Percentiles rank a stretch among this genome's conserved stretches.
phyloP scores from a whole-genome alignment of 2,329 filamentous ascomycete species.

The Apiospora malaysiana region DNA sequence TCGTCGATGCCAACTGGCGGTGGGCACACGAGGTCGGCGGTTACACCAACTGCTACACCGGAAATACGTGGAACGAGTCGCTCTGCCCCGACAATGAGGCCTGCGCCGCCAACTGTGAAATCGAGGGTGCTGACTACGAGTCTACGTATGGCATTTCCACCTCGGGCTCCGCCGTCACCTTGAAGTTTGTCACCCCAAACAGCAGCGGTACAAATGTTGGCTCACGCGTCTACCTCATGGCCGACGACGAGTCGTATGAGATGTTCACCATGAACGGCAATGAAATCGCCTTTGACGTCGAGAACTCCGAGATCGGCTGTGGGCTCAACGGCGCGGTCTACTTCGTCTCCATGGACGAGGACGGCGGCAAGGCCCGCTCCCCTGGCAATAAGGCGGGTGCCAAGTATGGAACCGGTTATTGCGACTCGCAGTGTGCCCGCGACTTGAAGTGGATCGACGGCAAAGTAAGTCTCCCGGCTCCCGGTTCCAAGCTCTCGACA shows the following conservation, averaged over 20 bases:
- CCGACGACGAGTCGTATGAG: slow-evolving; percentile 57
- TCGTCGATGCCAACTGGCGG: slow-evolving; percentile 57
- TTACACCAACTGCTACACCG: slow-evolving; percentile 51
- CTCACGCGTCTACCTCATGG: slow-evolving; percentile 60
- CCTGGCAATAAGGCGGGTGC: slow-evolving; percentile 52
- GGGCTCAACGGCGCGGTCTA: slow-evolving; percentile 69
- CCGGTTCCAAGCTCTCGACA: neutral
- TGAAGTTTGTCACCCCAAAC: slow-evolving; percentile 55
- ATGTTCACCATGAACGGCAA: slow-evolving; percentile 61
- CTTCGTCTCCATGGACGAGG: slow-evolving; percentile 58
- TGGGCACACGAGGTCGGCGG: slow-evolving; percentile 49
- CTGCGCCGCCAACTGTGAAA: slow-evolving; percentile 46
- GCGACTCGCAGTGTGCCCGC: slow-evolving; percentile 53
- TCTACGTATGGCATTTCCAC: slow-evolving; percentile 51
- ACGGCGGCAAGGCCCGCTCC: slow-evolving; percentile 54
- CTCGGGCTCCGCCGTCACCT: slow-evolving; percentile 47
- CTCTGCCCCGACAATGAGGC: slow-evolving; percentile 41
- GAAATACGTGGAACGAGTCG: slow-evolving; percentile 42
- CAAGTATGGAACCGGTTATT: slow-evolving; percentile 63
- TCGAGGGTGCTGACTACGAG: slow-evolving; percentile 49
- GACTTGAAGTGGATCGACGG: slow-evolving; percentile 59
- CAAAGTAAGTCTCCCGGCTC: slow-evolving; percentile 39
- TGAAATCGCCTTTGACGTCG: slow-evolving; percentile 68
- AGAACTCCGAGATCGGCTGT: slow-evolving; percentile 62
- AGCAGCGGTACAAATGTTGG: slow-evolving; percentile 44